Conservation (phyloP, 495 filamentous ascomycete species). For the Hypoxylon trugodes region DNA sequence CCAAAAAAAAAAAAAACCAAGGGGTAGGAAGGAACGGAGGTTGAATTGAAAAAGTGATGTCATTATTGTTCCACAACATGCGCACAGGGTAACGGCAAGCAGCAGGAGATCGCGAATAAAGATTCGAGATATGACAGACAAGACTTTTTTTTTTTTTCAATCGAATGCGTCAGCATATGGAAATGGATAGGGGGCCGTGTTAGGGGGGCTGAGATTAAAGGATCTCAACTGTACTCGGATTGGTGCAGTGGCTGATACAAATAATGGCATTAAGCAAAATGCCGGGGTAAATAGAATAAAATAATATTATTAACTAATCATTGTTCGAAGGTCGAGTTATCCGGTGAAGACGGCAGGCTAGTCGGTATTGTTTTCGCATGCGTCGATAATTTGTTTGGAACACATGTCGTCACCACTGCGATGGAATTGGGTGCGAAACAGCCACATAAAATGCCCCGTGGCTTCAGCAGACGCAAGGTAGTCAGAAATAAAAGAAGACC, state of each 20-base stretch:
- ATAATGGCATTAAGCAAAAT: constrained; percentile 10
- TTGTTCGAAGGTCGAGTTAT: background rate
- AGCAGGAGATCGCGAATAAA: constrained; percentile 28
- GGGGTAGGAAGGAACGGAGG: background rate
- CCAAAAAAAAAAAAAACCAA: too few relatives aligned
- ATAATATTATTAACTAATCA: background rate
- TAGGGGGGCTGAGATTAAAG: constrained; percentile 26
- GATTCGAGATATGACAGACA: constrained; percentile 41
- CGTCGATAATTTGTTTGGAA: background rate
- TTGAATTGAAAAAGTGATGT: constrained; percentile 29
- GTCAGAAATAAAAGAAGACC: constrained; percentile 7
- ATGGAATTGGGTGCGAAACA: constrained; percentile 8
- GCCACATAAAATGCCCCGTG: constrained; percentile 21
- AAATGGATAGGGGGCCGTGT: background rate
- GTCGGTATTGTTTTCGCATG: background rate
- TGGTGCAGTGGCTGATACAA: constrained; percentile 24
- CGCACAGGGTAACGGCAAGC: constrained; percentile 17
- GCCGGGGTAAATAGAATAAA: constrained; percentile 18
- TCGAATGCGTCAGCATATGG: too few relatives aligned
- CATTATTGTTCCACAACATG: constrained; percentile 32
- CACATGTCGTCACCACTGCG: constrained; percentile 36
- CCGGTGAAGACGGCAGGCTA: constrained; percentile 15
- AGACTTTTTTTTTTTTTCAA: too few relatives aligned
- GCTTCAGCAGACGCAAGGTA: background rate
- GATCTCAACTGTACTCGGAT: constrained; percentile 26